Base-by-base conservation (phyloP, 2,329 filamentous ascomycete species). In the Cladosporium sp. region DNA sequence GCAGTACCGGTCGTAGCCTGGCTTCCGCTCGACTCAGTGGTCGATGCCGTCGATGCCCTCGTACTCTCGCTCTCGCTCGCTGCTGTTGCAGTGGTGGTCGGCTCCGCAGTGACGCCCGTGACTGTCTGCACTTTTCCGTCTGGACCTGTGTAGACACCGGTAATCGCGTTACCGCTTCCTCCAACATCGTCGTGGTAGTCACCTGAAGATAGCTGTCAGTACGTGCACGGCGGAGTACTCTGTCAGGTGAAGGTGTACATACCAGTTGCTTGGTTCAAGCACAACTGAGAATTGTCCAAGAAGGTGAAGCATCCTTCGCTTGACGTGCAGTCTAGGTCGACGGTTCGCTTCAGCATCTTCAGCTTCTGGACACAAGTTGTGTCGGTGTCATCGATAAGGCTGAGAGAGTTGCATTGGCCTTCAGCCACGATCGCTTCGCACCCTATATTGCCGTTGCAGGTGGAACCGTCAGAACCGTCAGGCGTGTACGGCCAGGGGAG, bases 111-210 rank as follows among this genome's bases (percentile, higher is more conserved):
- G 66, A 43, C 66, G 13, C 65, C 66, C 59, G 66, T 68, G 28
- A 63, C 39, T 4, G 56, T 51, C 51, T 67, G 64, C n/a, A 66
- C 67, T 26, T 63, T 34, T 25, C 66, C 67, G 23, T 67, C 39
- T 6, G 62, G 30, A 30, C 63, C 67, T 18, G 64, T 68, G 39
- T 68, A 67, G 5, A 58, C 60, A n/a, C 66, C 64, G 11, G 66
- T 64, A 14, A 61, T 54, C 13, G 63, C 64, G 18, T 67, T 63
- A 2, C 61, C 62, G 18, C n/a, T 65, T 14, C 65, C 66, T 8
- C 57, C 66, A 30, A 53, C 43, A 11, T 68, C 65, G 61, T 68
- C 67, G 21, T 67, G 65, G 53, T 67, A 66, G 53, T 68, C 63
- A 5, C 65, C 67, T 68, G 34, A 10, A 6, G n/a, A 23, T 1